These are phyloP conservation scores for Cystofilobasidium ferigula DNA, from an alignment of 768 basidiomycete species.

Conservation along the genomic window DNA sequence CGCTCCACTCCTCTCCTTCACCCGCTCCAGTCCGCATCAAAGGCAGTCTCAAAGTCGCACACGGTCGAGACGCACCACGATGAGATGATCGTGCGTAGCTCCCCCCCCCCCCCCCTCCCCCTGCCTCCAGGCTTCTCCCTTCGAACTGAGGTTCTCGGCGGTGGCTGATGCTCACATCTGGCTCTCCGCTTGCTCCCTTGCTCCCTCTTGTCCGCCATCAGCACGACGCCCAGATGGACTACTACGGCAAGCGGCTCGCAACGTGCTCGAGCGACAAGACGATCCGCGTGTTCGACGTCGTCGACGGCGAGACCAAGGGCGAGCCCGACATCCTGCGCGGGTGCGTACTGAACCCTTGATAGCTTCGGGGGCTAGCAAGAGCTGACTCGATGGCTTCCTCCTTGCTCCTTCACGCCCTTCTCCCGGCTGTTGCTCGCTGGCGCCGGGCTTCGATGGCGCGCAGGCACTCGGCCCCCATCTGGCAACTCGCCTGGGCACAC, in stretches of 20 bases:
- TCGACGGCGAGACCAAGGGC: conserved; percentile 58
- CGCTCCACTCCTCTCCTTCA: no score
- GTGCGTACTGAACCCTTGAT: conserved; percentile 27
- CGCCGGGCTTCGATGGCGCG: not conserved
- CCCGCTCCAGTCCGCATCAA: not conserved
- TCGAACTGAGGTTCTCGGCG: not conserved
- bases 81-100: conserved; percentile 82
- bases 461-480: conserved; percentile 93
- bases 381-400: no score
- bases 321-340: conserved; percentile 39
- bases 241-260: conserved; percentile 91
- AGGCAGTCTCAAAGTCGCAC: conserved; percentile 23
- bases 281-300: conserved; percentile 86
- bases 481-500: conserved; percentile 97
- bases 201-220: conserved; percentile 35
- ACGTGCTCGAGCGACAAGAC: conserved; percentile 94
- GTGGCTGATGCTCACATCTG: not conserved
- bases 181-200: not conserved
- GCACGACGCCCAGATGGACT: conserved; percentile 98
- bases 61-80: conserved; percentile 89
- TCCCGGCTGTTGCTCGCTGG: not conserved
- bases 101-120: not conserved
- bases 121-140: not conserved
- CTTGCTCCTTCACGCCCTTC: no score
- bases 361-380: no score